These are phyloP conservation scores for Angophora floribunda DNA, from an alignment of 345 rosid genomes.

Conservation along the genomic window DNA sequence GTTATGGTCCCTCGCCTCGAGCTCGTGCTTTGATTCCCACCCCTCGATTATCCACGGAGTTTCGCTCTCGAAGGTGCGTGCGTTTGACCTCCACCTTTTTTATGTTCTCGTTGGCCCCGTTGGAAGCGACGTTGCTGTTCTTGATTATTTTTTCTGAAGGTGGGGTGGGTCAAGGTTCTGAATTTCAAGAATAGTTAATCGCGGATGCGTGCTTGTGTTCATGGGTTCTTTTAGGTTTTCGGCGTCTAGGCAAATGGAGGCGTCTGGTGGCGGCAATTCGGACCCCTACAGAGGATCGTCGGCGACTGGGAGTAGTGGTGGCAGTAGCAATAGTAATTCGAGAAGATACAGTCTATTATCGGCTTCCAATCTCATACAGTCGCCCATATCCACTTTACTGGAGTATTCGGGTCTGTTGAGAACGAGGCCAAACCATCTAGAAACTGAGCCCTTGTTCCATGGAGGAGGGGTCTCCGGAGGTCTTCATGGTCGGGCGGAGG, in stretches of 20 bases:
- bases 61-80: slow-evolving; percentile 49
- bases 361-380: slow-evolving; percentile 78
- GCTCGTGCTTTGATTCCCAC: neutral
- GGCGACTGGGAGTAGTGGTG: neutral
- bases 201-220: neutral
- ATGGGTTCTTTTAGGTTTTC: slow-evolving; percentile 43
- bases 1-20: slow-evolving; percentile 9
- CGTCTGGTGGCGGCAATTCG: slow-evolving; percentile 44
- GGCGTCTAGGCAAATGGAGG: slow-evolving; percentile 59
- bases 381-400: slow-evolving; percentile 77
- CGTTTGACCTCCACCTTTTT: neutral
- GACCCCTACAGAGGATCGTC: slow-evolving; percentile 62
- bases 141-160: neutral
- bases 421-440: slow-evolving; percentile 39
- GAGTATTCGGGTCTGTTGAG: slow-evolving; percentile 92
- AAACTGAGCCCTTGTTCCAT: slow-evolving; percentile 38
- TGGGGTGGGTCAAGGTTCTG: slow-evolving; percentile 1
- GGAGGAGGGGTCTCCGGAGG: slow-evolving; percentile 3
- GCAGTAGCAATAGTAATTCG: slow-evolving; percentile 19
- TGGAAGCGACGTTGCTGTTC: neutral
- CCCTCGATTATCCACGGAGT: slow-evolving; percentile 35
- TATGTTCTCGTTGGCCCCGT: neutral
- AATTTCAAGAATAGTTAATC: neutral
- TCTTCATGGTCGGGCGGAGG: slow-evolving; percentile 24
- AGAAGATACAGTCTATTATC: slow-evolving; percentile 64